Base-by-base conservation (phyloP, 208 protist genomes). In the Trypanosoma boissoni region DNA sequence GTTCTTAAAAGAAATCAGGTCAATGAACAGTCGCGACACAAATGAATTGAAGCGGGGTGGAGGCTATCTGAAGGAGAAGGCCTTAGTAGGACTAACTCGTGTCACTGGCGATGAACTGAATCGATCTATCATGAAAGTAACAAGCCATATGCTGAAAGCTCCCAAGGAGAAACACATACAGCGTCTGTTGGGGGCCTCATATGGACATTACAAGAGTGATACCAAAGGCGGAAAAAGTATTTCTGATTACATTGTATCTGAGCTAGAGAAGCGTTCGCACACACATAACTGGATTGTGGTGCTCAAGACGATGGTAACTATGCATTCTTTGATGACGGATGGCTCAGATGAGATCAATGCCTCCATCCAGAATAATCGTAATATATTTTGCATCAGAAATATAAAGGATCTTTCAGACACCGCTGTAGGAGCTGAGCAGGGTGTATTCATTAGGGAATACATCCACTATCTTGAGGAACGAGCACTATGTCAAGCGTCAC, bases 141-240 rank as follows among this genome's bases (percentile, higher is more conserved):
- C 88, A 16, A 95, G 88, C 23, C 82, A 90, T 48, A 77, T 84
- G 68, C 60, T 90, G 23, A 92, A 95, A 36, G 80, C 83, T 9
- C 88, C 88, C 10, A 95, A 92, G 31, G 83, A 92, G 48, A 95
- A 95, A 60, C 86, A 95, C 43, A 67, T 92, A 59, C 76, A 91
- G 36, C 57, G 68, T 26, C 71, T 95, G 3, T 56, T 95, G 39
- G 71, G 73, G 18, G 80, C 79, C 0, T 82, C 86, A 7, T 86
- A 84, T 54, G 84, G 80, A 3, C 68, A 85, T 24, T 65, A 57
- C 58, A 74, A 56, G 29, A 64, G n/a, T 24, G 20, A 54, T 32
- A 50, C 43, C 42, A 49, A 37, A 24, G 41, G 64, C 14, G 65
- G 57, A 20, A 62, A 53, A 16, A 49, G 29, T 46, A 44, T 65